Evolutionary conservation across 2,329 filamentous ascomycete species (phyloP).

Genomic region (Emericellopsis cladophorae): DNA sequence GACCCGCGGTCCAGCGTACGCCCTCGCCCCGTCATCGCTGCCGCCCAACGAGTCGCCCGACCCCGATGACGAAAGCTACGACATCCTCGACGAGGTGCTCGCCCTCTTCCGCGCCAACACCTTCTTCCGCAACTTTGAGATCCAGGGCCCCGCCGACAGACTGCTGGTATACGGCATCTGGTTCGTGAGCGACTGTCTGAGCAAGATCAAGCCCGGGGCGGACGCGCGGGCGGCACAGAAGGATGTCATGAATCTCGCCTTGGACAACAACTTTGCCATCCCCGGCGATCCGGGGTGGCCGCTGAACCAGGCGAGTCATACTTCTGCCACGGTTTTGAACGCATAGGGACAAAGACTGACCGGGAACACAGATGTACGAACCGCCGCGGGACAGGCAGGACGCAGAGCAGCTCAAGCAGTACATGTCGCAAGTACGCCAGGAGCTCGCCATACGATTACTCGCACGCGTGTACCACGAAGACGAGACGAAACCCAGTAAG

Average conservation of each 20-base stretch:
- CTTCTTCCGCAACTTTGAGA: slow-evolving; percentile 98
- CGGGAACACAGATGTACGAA: slow-evolving; percentile 60
- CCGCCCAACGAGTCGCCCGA: slow-evolving; percentile 54
- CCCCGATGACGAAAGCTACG: slow-evolving; percentile 84
- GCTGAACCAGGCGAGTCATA: slow-evolving; percentile 62
- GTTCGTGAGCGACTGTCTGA: slow-evolving; percentile 82
- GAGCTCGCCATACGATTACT: slow-evolving; percentile 76
- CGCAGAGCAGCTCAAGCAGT: slow-evolving; percentile 78
- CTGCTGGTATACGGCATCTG: slow-evolving; percentile 94
- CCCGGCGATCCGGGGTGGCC: slow-evolving; percentile 90
- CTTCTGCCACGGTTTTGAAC: not conserved
- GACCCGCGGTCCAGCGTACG: slow-evolving; percentile 88
- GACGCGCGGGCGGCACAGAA: slow-evolving; percentile 46
- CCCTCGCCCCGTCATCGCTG: slow-evolving; percentile 53
- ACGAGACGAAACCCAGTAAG: slow-evolving; percentile 59
- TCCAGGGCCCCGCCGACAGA: slow-evolving; percentile 88
- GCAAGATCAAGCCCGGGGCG: slow-evolving; percentile 71
- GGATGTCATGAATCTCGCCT: slow-evolving; percentile 79
- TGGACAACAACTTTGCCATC: slow-evolving; percentile 87
- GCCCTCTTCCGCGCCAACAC: slow-evolving; percentile 94
- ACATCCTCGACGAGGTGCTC: slow-evolving; percentile 89
- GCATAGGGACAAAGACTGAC: slow-evolving; percentile 2
- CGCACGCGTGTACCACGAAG: slow-evolving; percentile 75
- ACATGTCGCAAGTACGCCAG: slow-evolving; percentile 84
- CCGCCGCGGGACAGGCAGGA: slow-evolving; percentile 76